Percentiles rank a stretch among this genome's conserved stretches.
These are phyloP conservation scores for Mucor racemosus DNA, from an alignment of 371 early-diverging fungal genomes.

Conservation along the genomic window DNA sequence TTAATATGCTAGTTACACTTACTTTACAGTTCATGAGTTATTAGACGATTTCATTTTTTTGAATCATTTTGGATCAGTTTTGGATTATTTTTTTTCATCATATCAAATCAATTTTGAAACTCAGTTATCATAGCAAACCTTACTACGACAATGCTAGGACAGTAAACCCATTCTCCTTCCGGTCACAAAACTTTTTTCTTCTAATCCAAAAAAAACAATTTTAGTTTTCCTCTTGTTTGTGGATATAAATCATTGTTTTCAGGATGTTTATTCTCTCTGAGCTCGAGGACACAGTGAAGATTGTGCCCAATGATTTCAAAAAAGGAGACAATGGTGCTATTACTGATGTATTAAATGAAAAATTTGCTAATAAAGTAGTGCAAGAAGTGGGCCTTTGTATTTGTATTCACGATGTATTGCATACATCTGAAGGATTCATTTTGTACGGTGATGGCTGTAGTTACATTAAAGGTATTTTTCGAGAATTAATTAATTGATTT, in stretches of 20 bases:
- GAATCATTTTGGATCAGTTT: too few species aligned
- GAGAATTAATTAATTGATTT: too few species aligned
- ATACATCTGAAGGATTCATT: constrained; percentile 81
- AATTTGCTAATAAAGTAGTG: constrained; percentile 92
- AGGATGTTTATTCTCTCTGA: constrained; percentile 85
- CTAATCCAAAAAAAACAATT: neutral
- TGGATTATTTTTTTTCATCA: too few species aligned
- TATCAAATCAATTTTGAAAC: too few species aligned
- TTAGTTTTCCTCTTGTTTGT: neutral
- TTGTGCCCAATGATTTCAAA: constrained; percentile 79
- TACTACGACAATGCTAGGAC: too few species aligned
- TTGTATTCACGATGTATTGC: constrained; percentile 78
- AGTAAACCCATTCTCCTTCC: neutral
- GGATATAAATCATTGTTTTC: neutral
- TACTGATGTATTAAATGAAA: constrained; percentile 86
- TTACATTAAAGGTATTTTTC: constrained; percentile 66
- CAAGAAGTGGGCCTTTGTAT: constrained; percentile 93
- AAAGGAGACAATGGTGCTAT: constrained; percentile 78
- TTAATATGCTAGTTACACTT: too few species aligned
- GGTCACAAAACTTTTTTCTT: constrained; percentile 3
- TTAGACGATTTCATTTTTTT: too few species aligned
- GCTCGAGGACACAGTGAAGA: constrained; percentile 84
- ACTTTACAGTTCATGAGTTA: too few species aligned
- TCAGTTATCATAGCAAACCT: too few species aligned
- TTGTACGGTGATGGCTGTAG: constrained; percentile 84